Conservation (phyloP, 371 early-diverging fungal genomes). For the Lichtheimia corymbifera region DNA sequence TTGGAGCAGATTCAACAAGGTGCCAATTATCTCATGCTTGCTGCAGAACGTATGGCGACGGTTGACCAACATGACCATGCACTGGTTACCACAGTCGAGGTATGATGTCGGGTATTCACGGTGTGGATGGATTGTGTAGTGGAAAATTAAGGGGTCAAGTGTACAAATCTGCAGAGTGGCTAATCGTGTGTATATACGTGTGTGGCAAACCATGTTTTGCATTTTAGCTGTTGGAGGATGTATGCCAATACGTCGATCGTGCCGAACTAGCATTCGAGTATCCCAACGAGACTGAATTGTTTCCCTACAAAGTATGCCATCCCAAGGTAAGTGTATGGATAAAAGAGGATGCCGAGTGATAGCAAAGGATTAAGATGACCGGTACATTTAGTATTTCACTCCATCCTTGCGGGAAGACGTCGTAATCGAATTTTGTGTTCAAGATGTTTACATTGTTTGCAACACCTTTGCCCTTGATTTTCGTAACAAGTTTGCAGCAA, state of each 20-base stretch:
- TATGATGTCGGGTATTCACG: too few species aligned
- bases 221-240: slow-evolving; percentile 37
- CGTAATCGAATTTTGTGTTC: slow-evolving; percentile 44
- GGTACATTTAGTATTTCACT: slow-evolving; percentile 28
- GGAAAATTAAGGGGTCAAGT: too few species aligned
- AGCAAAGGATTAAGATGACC: not conserved
- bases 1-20: slow-evolving; percentile 48
- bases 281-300: slow-evolving; percentile 38
- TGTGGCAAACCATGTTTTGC: not conserved
- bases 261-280: slow-evolving; percentile 44
- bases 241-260: slow-evolving; percentile 36
- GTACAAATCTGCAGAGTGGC: too few species aligned
- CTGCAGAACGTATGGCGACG: slow-evolving; percentile 15
- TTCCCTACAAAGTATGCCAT: slow-evolving; percentile 54
- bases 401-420: slow-evolving; percentile 48
- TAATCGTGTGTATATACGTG: too few species aligned
- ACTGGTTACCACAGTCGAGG: not conserved
- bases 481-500: slow-evolving; percentile 12
- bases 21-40: slow-evolving; percentile 35
- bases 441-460: slow-evolving; percentile 39
- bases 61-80: not conserved
- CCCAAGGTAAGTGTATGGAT: slow-evolving; percentile 33
- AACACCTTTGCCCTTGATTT: slow-evolving; percentile 38
- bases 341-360: not conserved
- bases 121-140: too few species aligned